Evolutionary conservation across 2,329 filamentous ascomycete species (phyloP), one percentile per base, ranked within the genome.

Genomic region (Fusarium verrucosum): DNA sequence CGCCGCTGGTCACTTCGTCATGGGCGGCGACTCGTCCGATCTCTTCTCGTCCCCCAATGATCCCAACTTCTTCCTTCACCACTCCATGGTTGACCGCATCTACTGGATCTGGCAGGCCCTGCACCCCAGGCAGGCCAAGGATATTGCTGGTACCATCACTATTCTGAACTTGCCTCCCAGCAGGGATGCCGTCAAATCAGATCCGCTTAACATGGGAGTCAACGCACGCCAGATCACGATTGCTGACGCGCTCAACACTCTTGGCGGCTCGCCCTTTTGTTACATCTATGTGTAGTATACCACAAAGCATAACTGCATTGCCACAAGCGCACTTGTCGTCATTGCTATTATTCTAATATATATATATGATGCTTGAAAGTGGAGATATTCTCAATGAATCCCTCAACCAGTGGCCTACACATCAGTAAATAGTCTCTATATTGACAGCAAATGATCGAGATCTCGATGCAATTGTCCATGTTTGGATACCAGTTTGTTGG

Each of bases 41-140:
- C 55, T 58, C 11, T 58, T 28, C 11, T 58, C 55, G 2, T 58
- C 55, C 2, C 55, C 55, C 0, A 58, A 58, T 8, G 55, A 58
- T 4, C 55, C 55, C 0, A 19, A 38, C 6, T 58, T 58, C 16
- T 58, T 58, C 2, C 4, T 58, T 2, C 55, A 58, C 10, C 55
- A 58, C 7, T 26, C 55, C 5, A 58, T 58, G 55, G 55, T 58
- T 3, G 55, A 58, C 11, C 32, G 44, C 0, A 7, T 58, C 0
- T 58, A 58, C 32, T 58, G 55, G 53, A 42, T 58, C 13, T 58
- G 55, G 53, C 53, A 58, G 25, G 55, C 55, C 0, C 3, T 58
- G 1, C 53, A 58, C 4, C 55, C 53, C 0, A 43, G 33, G 13
- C 25, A 43, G 7, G 37, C 55, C 0, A 26, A 32, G 2, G 53